Evolutionary conservation across 495 filamentous ascomycete species (phyloP), one percentile per base, ranked within the genome.

Genomic region (Viridothelium virens): DNA sequence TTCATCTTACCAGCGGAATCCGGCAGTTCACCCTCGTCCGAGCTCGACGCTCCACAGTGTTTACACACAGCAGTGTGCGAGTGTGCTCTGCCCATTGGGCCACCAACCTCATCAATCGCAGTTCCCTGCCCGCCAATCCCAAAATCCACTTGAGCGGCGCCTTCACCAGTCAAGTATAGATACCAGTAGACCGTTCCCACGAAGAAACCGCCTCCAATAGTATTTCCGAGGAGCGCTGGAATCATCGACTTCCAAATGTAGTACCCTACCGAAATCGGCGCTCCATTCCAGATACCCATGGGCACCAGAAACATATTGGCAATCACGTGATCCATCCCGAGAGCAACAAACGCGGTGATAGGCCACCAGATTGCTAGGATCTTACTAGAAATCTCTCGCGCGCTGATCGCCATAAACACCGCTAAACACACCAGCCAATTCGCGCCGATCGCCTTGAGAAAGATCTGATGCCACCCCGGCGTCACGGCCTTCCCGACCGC

Each of bases 191-290:
- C 53, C 2, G 34, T 44, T 1, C 67, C 67, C n/a, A 68, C 67
- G 53, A 68, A 68, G 14, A 61, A 31, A 39, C 31, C 67, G 18
- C 63, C 67, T 9, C 67, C 84, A n/a, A 87, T 65, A 39, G 82
- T 79, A 69, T 86, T 88, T 6, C 84, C 84, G 16, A 87, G 64
- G n/a, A 79, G 47, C 4, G 83, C 78, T 0, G 85, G 85, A 61
- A 87, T 84, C 50, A 86, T 82, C 12, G 80, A 82, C 69, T 88
- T 86, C 84, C 83, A 87, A 69, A 87, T 85, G 63, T 87, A 87
- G 61, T 86, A 71, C 1, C 79, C 78, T 5, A 84, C 78, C 0
- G 76, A 78, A 38, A 87, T 75, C 0, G 84, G 82, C 0, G 84
- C 77, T 0, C 74, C 76, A 0, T 83, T 68, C 73, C 79, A 87